Evolutionary conservation across 768 basidiomycete species (phyloP).

Genomic region (Xanthoconium stramineum): DNA sequence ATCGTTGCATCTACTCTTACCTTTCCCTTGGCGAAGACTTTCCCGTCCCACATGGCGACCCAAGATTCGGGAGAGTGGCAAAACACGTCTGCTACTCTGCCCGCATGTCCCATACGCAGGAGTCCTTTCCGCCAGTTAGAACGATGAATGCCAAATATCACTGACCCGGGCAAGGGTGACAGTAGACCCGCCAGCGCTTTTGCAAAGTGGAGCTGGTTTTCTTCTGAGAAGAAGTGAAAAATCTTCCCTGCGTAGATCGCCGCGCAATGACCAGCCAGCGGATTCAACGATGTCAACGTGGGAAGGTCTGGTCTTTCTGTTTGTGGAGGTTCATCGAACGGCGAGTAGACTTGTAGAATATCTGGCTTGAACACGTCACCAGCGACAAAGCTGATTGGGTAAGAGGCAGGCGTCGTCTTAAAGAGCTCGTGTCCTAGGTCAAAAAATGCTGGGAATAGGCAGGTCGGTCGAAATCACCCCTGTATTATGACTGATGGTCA

Average conservation of each 20-base stretch:
- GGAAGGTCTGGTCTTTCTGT: slow-evolving; percentile 26
- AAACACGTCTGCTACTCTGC: background rate
- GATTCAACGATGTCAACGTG: slow-evolving; percentile 41
- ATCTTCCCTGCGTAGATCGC: slow-evolving; percentile 47
- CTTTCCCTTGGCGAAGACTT: slow-evolving; percentile 25
- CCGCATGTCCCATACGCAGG: background rate
- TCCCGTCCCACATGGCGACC: slow-evolving; percentile 36
- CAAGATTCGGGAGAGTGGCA: slow-evolving; percentile 25
- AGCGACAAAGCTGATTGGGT: slow-evolving; percentile 48
- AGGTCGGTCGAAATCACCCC: background rate
- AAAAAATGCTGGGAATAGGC: slow-evolving; percentile 45
- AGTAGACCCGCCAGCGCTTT: slow-evolving; percentile 25
- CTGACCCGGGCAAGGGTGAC: slow-evolving; percentile 19
- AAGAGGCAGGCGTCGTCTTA: slow-evolving; percentile 47
- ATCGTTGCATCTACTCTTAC: slow-evolving; percentile 1
- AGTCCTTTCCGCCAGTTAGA: background rate
- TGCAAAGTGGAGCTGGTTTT: slow-evolving; percentile 25
- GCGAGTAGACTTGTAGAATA: slow-evolving; percentile 36
- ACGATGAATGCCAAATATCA: background rate
- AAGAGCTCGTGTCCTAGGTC: slow-evolving; percentile 59
- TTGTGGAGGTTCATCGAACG: slow-evolving; percentile 24
- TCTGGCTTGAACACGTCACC: slow-evolving; percentile 52
- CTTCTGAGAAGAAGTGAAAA: slow-evolving; percentile 38
- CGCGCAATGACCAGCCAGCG: slow-evolving; percentile 45
- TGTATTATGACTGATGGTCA: slow-evolving; percentile 1